phyloP scores from a whole-genome alignment of 805 yeast species.

The Zygosaccharomyces bisporus region DNA sequence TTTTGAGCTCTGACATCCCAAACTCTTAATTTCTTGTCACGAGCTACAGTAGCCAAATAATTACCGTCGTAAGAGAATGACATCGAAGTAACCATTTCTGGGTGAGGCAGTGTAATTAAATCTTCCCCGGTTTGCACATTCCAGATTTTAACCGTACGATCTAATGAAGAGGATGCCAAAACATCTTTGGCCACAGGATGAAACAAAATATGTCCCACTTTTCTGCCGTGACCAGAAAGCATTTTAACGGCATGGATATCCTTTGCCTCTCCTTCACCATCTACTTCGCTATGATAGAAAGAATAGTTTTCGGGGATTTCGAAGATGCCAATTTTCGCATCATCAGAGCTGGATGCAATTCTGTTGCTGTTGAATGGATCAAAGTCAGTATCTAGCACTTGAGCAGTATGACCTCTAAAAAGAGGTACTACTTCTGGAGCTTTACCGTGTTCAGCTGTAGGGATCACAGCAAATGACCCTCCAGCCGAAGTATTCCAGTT shows the following conservation, averaged over 20 bases:
- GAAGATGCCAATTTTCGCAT: conserved; percentile 81
- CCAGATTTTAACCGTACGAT: conserved; percentile 90
- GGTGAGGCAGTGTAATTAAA: conserved; percentile 71
- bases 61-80: conserved; percentile 89
- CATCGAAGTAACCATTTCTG: conserved; percentile 89
- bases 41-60: conserved; percentile 77
- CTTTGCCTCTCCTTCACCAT: conserved; percentile 52
- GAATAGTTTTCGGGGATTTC: conserved; percentile 79
- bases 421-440: conserved; percentile 90
- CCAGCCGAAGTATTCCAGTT: conserved; percentile 97
- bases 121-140: conserved; percentile 72
- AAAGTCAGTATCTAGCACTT: conserved; percentile 93
- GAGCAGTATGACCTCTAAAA: conserved; percentile 93
- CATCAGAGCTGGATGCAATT: conserved; percentile 78
- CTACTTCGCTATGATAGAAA: conserved; percentile 51
- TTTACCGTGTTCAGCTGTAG: conserved; percentile 80
- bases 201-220: conserved; percentile 87
- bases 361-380: conserved; percentile 80
- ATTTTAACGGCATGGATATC: conserved; percentile 70
- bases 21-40: conserved; percentile 85
- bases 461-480: conserved; percentile 95
- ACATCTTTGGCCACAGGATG: conserved; percentile 87
- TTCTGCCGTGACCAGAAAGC: conserved; percentile 82
- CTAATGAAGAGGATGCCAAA: conserved; percentile 86
- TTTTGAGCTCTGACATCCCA: conserved; percentile 85